Base-by-base conservation (phyloP, 2,329 filamentous ascomycete genomes). In the Chrysoporthe austroafricana region DNA sequence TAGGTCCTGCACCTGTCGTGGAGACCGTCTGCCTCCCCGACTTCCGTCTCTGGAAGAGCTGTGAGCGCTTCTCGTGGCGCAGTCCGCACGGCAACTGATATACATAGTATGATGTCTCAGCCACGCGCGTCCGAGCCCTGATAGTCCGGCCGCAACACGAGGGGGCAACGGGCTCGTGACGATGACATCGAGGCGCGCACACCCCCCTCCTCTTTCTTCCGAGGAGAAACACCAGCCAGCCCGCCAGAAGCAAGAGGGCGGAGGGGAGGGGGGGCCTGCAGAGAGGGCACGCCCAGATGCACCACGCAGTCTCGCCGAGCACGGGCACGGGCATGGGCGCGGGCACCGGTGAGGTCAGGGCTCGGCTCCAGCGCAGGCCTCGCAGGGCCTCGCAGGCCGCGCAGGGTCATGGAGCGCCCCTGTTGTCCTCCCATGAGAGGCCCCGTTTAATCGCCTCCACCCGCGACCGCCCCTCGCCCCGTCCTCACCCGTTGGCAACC, bases 331-430 rank as follows among this genome's bases (percentile, higher is more conserved):
- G 26, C 26, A 26, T 2, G 26, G 26, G 26, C 26, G 26, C 26
- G 26, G 26, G 2, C 26, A 26, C 26, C 26, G 32, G n/a, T 58
- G 56, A 16, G n/a, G 9, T 26, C 16, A 26, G 39, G 6, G 16
- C 18, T 26, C 18, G 43, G 43, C 60, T 52, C 56, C 26, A 50
- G 46, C 26, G 26, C 26, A 26, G 26, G 26, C 26, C 26, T 26
- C 26, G 26, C 26, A 26, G 26, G 26, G 26, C 26, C 26, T 26
- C 26, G 26, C 26, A 26, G 26, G 26, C 2, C 26, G 26, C 26
- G 26, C 9, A 34, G 34, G 11, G n/a, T 16, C 36, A 63, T 63
- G 61, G 56, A 61, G 54, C n/a, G 36, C 62, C 43, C 62, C 62
- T 59, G 56, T 61, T 64, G 56, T 61, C 61, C 14, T 34, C 9